Percentiles rank a stretch among this genome's conserved stretches.
phyloP scores from a whole-genome alignment of 345 rosid genomes.

The Eucalyptus tenuipes region DNA sequence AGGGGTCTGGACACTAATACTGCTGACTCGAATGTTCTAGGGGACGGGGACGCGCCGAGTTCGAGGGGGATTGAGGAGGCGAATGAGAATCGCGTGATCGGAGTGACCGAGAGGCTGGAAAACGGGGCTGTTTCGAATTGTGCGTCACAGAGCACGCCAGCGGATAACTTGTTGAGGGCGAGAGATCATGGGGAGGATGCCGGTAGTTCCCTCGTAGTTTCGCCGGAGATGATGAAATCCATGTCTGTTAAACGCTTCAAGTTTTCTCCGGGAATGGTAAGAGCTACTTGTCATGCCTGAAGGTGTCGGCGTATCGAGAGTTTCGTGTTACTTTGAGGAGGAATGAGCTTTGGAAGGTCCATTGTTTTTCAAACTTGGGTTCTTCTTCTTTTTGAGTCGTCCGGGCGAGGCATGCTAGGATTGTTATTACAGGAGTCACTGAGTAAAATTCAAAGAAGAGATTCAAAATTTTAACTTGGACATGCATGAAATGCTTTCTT shows the following conservation, averaged over 20 bases:
- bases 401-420: background rate
- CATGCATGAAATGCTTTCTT: background rate
- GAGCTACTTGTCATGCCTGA: background rate
- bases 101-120: background rate
- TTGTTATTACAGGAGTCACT: background rate
- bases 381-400: background rate
- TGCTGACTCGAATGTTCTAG: background rate
- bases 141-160: background rate
- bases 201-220: slow-evolving; percentile 5
- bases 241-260: slow-evolving; percentile 37
- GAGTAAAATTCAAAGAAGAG: background rate
- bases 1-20: background rate
- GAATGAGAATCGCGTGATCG: background rate
- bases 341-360: background rate
- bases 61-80: background rate
- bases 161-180: slow-evolving; percentile 1
- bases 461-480: background rate
- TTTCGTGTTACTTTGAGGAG: background rate
- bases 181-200: slow-evolving; percentile 2
- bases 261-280: slow-evolving; percentile 92
- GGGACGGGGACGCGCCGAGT: background rate
- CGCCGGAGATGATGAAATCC: slow-evolving; percentile 55
- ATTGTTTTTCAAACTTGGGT: background rate
- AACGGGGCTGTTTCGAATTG: background rate
- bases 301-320: background rate